Base-by-base conservation (phyloP, 257 asterid genomes). In the Paulownia fortunei region DNA sequence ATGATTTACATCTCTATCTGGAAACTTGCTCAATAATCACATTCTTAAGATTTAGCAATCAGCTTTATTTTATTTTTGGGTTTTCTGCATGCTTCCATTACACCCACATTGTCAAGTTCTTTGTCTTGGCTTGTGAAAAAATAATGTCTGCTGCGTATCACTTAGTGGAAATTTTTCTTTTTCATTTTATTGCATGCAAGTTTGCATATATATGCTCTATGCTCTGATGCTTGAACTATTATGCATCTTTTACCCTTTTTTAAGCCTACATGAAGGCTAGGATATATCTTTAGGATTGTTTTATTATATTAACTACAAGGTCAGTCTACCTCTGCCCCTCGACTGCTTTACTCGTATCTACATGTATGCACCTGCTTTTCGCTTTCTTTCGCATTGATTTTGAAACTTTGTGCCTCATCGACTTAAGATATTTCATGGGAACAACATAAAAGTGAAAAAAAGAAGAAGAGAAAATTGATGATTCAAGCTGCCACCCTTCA, bases 401-500 rank as follows among this genome's bases (percentile, higher is more conserved):
- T 26, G 7, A 32, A 60, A 32, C 37, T 12, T 18, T 36, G 27
- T 64, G 64, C 59, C 42, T 72, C 67, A 6, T 44, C 27, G 32
- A 76, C 44, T 54, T 41, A 10, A 68, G 21, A 60, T 41, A 36
- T 60, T 44, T 69, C 24, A 26, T 6, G 3, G 15, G 21, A 8
- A 36, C 13, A 30, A 63, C 21, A 4, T 0, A 32, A 21, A 41
- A 58, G 59, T 59, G n/a, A n/a, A 46, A 23, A 32, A 37, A 37
- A 36, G 58, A 36, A 41, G 19, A 44, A 18, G 0, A 60, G n/a
- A 34, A 18, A 58, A 37, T 16, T 23, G 58, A 72, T 23, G 6
- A 37, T 59, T 27, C 49, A 49, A 78, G 55, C 72, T 78, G 58
- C 76, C 10, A 12, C 64, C 24, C 27, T 39, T 34, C 10, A 42